Base-by-base conservation (phyloP, 306 rosid genomes). In the Elaeagnus macrophylla region DNA sequence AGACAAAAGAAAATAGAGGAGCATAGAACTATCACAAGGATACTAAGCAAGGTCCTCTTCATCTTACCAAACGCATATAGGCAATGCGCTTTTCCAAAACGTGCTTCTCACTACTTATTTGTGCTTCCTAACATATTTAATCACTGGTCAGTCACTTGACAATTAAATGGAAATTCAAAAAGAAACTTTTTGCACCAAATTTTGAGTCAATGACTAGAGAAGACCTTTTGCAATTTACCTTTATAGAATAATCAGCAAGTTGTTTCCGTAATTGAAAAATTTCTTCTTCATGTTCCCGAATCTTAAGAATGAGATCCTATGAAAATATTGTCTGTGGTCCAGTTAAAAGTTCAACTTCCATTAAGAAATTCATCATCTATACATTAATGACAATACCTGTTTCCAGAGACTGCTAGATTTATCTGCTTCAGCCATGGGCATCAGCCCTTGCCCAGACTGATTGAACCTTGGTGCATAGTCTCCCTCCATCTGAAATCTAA, bases 21-120 rank as follows among this genome's bases (percentile, higher is more conserved):
- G 41, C 17, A 41, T 6, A 8, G 68, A 48, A 72, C 48, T 57
- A 51, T 39, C 56, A 67, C 16, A 51, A 37, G 17, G 12, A 40
- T 51, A 42, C 48, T 20, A 36, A 55, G 44, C 15, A 39, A 45
- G 10, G 36, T 39, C 13, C 39, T 37, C 58, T 20, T 5, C 38
- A 35, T 20, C 61, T 38, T 65, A 65, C 95, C 94, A 87, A 65
- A 5, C 99, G 96, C 99, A 93, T 87, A 63, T 93, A 80, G n/a
- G 99, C 82, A 72, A 93, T 84, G 63, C 99, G 93, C 75, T 81
- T 87, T 65, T 93, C 96, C 78, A 93, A 70, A 66, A 77, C 82
- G 71, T 80, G 80, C 60, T 93, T 93, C 66, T 93, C 99, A 20
- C 77, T 84, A 57, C 73, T 79, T 62, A 84, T 82, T 75, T 84